Evolutionary conservation across 352 stramenopile species (phyloP), one percentile per base, ranked within the genome.

Genomic region (Phytophthora citricola): DNA sequence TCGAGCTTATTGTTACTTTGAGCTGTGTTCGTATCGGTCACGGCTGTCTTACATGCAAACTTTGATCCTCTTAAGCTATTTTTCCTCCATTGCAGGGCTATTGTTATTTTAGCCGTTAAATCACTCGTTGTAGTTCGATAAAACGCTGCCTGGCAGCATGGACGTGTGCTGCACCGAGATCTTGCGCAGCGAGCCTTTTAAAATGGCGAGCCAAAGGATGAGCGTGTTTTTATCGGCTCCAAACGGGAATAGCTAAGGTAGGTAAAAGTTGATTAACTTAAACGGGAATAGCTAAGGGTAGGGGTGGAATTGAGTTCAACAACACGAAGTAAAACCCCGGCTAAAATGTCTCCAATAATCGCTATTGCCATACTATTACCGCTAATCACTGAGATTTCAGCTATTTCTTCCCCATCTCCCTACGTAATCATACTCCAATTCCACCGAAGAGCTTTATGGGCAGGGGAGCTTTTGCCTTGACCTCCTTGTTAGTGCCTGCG

Each of bases 241-340:
- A 20, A 20, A 20, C 17, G 17, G 17, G 17, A 20, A 20, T 10
- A 34, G 8, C 2, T 34, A 8, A 5, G 36, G 36, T n/a, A n/a
- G n/a, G n/a, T n/a, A n/a, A n/a, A n/a, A n/a, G n/a, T n/a, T n/a
- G n/a, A n/a, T n/a, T n/a, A n/a, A n/a, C n/a, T n/a, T n/a, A 20
- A 20, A 20, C 17, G 17, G 17, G 17, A 20, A 20, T 10, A 34
- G 8, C 2, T 34, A 8, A 5, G 36, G 36, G 1, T 43, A 43
- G 36, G 14, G 45, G 31, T 34, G 31, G 31, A 34, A 34, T 34
- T 34, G 31, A 34, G 31, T 34, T 34, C 31, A 34, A 48, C 5
- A 20, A 6, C 4, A 20, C 32, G 43, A 62, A 3, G 55, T 63
- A 63, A 62, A 62, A 32, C 43, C 43, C 43, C 43, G 43, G 32